Conservation (phyloP, 176 grass and related monocot genomes). For the Oryza meyeriana region DNA sequence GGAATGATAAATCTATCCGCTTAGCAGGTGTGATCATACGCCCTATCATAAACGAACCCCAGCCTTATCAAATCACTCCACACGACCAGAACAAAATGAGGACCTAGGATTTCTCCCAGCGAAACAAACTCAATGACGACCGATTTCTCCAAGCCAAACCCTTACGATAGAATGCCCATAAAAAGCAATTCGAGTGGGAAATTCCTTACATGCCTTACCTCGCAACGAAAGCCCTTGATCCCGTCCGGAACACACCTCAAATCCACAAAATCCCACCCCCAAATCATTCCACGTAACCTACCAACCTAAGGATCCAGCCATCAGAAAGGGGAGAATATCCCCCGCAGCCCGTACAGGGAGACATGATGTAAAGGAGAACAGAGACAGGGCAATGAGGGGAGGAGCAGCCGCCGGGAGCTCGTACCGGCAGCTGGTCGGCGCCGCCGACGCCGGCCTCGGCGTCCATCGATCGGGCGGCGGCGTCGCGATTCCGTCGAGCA, state of each 20-base stretch:
- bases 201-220: background rate
- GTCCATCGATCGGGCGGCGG: slow-evolving; percentile 26
- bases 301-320: background rate
- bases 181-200: background rate
- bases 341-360: background rate
- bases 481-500: slow-evolving; percentile 17
- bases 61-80: background rate
- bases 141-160: background rate
- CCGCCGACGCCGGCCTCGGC: slow-evolving; percentile 35
- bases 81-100: background rate
- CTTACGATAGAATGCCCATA: background rate
- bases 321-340: too few species aligned
- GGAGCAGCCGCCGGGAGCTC: background rate
- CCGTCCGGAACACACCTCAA: background rate
- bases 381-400: slow-evolving; percentile 16
- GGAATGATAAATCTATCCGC: background rate
- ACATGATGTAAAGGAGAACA: background rate
- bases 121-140: background rate
- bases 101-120: background rate
- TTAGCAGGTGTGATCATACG: background rate
- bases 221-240: background rate
- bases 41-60: background rate
- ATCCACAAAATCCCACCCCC: background rate
- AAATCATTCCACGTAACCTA: background rate
- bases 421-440: slow-evolving; percentile 37